Evolutionary conservation across 2,329 filamentous ascomycete genomes (phyloP).

Genomic region (Rhynchosporium agropyri): DNA sequence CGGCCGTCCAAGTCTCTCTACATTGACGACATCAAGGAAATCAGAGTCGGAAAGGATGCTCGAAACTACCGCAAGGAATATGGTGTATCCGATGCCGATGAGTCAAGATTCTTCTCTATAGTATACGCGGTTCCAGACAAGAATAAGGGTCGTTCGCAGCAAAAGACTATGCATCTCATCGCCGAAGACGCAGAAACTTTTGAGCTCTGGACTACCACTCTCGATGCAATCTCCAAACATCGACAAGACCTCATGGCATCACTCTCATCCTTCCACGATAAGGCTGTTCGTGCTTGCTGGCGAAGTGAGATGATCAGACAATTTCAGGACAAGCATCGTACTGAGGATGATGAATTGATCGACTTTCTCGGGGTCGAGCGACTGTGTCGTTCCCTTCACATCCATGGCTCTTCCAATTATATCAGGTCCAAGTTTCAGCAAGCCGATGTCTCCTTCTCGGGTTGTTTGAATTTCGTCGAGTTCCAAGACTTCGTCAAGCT

Average conservation of each 20-base stretch:
- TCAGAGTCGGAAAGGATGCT: constrained; percentile 80
- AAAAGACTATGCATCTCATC: constrained; percentile 86
- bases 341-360: constrained; percentile 67
- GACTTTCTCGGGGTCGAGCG: constrained; percentile 78
- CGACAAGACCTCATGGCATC: constrained; percentile 90
- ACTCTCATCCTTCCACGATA: constrained; percentile 81
- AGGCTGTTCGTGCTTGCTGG: constrained; percentile 84
- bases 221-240: constrained; percentile 83
- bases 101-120: constrained; percentile 84
- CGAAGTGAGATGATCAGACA: constrained; percentile 77
- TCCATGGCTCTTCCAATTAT: constrained; percentile 79
- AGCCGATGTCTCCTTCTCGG: constrained; percentile 66
- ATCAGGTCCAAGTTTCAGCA: constrained; percentile 73
- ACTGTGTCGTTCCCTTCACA: constrained; percentile 87
- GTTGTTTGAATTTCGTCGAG: constrained; percentile 73
- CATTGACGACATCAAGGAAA: constrained; percentile 93
- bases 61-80: constrained; percentile 88
- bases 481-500: constrained; percentile 83
- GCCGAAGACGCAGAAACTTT: constrained; percentile 74
- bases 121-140: constrained; percentile 80
- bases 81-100: constrained; percentile 66
- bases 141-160: constrained; percentile 63
- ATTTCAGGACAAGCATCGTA: constrained; percentile 54
- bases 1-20: constrained; percentile 84
- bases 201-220: constrained; percentile 78